Conservation (phyloP, 2,329 filamentous ascomycete species). For the Didymella arachidicola region DNA sequence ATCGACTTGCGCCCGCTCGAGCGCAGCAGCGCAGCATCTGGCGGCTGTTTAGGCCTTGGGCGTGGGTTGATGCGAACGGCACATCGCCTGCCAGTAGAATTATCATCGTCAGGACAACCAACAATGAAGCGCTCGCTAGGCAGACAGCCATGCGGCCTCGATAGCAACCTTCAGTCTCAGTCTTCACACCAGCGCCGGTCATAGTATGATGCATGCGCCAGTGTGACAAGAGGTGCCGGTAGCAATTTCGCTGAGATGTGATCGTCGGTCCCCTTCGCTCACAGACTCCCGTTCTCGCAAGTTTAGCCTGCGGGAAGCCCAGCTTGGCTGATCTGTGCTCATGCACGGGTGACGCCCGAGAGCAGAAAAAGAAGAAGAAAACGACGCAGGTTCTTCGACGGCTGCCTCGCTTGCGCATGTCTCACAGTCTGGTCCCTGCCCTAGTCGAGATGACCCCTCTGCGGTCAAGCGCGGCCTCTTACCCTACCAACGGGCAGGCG, state of each 20-base stretch:
- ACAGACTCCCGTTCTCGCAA: conserved; percentile 46
- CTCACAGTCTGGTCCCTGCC: conserved; percentile 30
- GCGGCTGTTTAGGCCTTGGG: conserved; percentile 2
- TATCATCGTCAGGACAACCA: conserved; percentile 10
- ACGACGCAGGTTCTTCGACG: conserved; percentile 41
- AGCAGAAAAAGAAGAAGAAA: conserved; percentile 36
- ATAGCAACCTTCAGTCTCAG: conserved; percentile 7
- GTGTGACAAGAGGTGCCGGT: conserved; percentile 34
- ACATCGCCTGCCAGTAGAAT: background rate
- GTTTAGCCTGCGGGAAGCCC: conserved; percentile 47
- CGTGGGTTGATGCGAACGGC: conserved; percentile 12
- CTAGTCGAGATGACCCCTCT: conserved; percentile 31
- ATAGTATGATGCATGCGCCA: conserved; percentile 31
- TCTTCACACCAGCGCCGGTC: conserved; percentile 9
- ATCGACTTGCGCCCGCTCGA: conserved; percentile 6
- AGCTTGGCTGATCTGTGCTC: conserved; percentile 37
- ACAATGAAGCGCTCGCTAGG: conserved; percentile 15
- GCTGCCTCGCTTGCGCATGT: conserved; percentile 37
- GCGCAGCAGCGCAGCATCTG: conserved; percentile 12
- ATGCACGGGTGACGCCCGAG: conserved; percentile 47
- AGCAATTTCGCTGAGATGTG: conserved; percentile 40
- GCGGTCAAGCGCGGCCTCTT: conserved; percentile 27
- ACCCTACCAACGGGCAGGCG: conserved; percentile 39
- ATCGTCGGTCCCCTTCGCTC: conserved; percentile 40
- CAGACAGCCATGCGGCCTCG: conserved; percentile 4